Evolutionary conservation across 305 asterid species (phyloP).

Genomic region (Fraxinus greggii): DNA sequence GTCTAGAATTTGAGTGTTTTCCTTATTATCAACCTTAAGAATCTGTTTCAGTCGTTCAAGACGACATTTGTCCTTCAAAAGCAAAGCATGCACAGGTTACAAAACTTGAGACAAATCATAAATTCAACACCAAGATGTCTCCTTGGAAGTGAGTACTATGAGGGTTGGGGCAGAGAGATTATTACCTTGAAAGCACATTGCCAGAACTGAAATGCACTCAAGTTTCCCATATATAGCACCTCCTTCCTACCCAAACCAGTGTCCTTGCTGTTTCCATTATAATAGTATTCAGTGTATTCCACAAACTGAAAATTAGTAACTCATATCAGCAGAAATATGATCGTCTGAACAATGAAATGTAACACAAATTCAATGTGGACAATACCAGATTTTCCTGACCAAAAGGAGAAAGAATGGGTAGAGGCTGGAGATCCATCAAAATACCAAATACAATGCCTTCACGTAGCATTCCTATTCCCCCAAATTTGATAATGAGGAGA

Average conservation of each 20-base stretch:
- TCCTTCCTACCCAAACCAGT: slow-evolving; percentile 76
- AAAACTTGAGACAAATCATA: slow-evolving; percentile 22
- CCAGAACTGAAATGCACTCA: slow-evolving; percentile 91
- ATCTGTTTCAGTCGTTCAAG: slow-evolving; percentile 54
- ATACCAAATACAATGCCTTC: slow-evolving; percentile 90
- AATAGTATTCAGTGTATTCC: slow-evolving; percentile 57
- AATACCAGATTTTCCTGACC: slow-evolving; percentile 72
- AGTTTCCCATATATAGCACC: slow-evolving; percentile 59
- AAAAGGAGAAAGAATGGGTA: slow-evolving; percentile 81
- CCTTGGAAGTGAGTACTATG: not conserved
- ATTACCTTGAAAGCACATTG: slow-evolving; percentile 76
- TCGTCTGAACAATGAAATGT: slow-evolving; percentile 8
- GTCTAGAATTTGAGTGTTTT: slow-evolving; percentile 30
- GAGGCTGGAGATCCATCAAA: slow-evolving; percentile 84
- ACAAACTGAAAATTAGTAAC: slow-evolving; percentile 35
- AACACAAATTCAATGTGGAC: slow-evolving; percentile 18
- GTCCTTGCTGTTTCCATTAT: slow-evolving; percentile 41
- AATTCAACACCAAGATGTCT: slow-evolving; percentile 20
- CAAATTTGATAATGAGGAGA: slow-evolving; percentile 77
- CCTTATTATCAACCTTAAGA: slow-evolving; percentile 37
- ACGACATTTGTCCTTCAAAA: slow-evolving; percentile 65
- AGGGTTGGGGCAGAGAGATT: not conserved
- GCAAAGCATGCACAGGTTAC: slow-evolving; percentile 23
- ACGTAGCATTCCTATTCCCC: slow-evolving; percentile 69
- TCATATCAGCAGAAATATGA: slow-evolving; percentile 27